Conservation (phyloP, 2,329 filamentous ascomycete genomes). For the Coniochaeta sp. region DNA sequence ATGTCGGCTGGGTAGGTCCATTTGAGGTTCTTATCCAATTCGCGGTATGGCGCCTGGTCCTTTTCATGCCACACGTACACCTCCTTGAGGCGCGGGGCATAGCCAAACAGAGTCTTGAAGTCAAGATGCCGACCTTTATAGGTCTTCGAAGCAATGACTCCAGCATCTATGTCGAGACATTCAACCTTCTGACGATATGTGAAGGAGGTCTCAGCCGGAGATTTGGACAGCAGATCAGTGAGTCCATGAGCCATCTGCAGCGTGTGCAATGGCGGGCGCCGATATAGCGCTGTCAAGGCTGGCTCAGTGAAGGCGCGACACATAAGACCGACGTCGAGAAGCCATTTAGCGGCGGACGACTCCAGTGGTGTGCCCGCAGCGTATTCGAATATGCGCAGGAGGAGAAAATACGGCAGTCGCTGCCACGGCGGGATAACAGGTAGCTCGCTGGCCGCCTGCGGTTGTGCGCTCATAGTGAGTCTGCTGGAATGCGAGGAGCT, state of each 20-base stretch:
- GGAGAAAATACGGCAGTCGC: slow-evolving; percentile 45
- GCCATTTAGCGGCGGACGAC: slow-evolving; percentile 44
- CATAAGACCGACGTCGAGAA: slow-evolving; percentile 53
- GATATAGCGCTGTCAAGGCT: slow-evolving; percentile 66
- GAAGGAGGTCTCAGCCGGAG: slow-evolving; percentile 38
- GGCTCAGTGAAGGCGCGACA: slow-evolving; percentile 65
- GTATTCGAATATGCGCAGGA: slow-evolving; percentile 62
- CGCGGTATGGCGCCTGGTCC: slow-evolving; percentile 61
- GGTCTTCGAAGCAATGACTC: slow-evolving; percentile 44
- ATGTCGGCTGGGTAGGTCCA: slow-evolving; percentile 65
- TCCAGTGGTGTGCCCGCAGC: slow-evolving; percentile 51
- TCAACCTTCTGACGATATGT: slow-evolving; percentile 69
- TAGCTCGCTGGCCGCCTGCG: background rate
- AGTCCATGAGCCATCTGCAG: slow-evolving; percentile 36
- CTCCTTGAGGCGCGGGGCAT: slow-evolving; percentile 59
- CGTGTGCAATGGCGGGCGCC: slow-evolving; percentile 54
- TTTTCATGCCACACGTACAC: slow-evolving; percentile 65
- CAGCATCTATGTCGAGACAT: slow-evolving; percentile 61
- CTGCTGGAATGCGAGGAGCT: background rate
- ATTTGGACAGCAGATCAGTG: slow-evolving; percentile 45
- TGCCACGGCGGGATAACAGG: slow-evolving; percentile 20
- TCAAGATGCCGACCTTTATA: slow-evolving; percentile 42
- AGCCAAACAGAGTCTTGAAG: slow-evolving; percentile 45
- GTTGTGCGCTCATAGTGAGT: background rate
- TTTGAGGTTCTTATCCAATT: slow-evolving; percentile 46